phyloP scores from a whole-genome alignment of 805 yeast species.

The Teunomyces pallodes region DNA sequence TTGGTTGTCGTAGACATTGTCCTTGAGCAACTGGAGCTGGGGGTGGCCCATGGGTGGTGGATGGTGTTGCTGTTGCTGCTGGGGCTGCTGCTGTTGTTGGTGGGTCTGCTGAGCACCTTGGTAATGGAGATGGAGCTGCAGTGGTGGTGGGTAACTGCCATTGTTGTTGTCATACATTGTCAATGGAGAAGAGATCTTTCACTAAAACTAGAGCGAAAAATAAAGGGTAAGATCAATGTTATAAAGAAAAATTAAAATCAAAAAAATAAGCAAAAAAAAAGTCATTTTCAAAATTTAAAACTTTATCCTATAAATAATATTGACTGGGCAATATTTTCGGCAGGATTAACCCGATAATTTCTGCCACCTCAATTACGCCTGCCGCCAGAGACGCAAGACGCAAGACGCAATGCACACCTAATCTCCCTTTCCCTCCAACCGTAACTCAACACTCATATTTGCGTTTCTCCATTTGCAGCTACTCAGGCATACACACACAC shows the following conservation, averaged over 20 bases:
- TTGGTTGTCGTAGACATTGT: slow-evolving; percentile 11
- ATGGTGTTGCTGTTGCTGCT: slow-evolving; percentile 4
- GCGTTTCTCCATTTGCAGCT: not conserved
- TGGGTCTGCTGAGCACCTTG: slow-evolving; percentile 9
- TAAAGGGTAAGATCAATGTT: slow-evolving; percentile 4
- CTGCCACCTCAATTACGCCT: not conserved
- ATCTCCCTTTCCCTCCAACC: not conserved
- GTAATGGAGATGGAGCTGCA: slow-evolving; percentile 3
- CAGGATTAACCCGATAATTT: not conserved
- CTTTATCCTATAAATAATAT: not conserved
- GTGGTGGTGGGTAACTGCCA: slow-evolving; percentile 1
- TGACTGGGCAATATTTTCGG: not conserved
- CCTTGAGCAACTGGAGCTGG: slow-evolving; percentile 6
- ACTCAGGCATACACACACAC: not conserved
- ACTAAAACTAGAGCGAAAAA: slow-evolving; percentile 3
- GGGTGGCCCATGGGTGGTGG: slow-evolving; percentile 3
- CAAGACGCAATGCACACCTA: not conserved
- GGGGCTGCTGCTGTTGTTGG: slow-evolving; percentile 6
- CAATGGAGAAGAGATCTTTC: slow-evolving; percentile 1
- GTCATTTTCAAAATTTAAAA: not conserved
- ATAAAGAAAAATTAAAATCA: not conserved
- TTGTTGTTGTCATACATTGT: slow-evolving; percentile 7
- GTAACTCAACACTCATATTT: not conserved
- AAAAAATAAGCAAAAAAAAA: slow-evolving; percentile 3
- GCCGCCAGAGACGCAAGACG: not conserved